Base-by-base conservation (phyloP, 106 monocot genomes). In the Alisma plantagoaquatica region DNA sequence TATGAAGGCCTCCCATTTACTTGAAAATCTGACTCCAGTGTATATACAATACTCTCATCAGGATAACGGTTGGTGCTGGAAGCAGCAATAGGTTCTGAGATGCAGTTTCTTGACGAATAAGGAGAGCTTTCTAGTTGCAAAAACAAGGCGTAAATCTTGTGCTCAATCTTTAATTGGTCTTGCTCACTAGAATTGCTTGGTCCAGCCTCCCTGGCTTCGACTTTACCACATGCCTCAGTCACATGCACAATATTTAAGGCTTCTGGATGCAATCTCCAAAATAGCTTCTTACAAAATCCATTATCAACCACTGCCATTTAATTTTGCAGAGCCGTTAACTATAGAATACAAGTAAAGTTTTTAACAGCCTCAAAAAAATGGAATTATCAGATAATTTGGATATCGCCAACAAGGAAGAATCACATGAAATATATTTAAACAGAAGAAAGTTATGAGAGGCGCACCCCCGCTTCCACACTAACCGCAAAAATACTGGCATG, bases 11-110 rank as follows among this genome's bases (percentile, higher is more conserved):
- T 68, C 33, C 3, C 22, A 18, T 63, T 29, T 27, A 75, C 62
- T 43, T 20, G 31, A 33, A 84, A 70, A 33, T 20, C 53, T 20
- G 80, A 68, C 12, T 73, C 73, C 50, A 88, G 42, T 33, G 94
- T 96, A 53, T 84, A 68, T 7, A 68, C 64, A 35, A 88, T 84
- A 57, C 81, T 69, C 73, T 96, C 94, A 60, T 60, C 66, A 27
- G 86, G 86, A 68, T 69, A 82, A 65, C 80, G 79, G 46, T 92
- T 86, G 51, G 92, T 92, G 57, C 86, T 92, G 11, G 92, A 92
- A 33, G 86, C 92, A 38, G 56, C 41, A 41, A 92, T 65, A 43
- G 86, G 44, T 22, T 51, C 16, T 42, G 49, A 25, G 23, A 72
- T 63, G 57, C 73, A 82, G 19, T 75, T 71, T 15, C 29, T 58